Conservation (phyloP, 106 monocot genomes). For the Platanthera guangdongensis region DNA sequence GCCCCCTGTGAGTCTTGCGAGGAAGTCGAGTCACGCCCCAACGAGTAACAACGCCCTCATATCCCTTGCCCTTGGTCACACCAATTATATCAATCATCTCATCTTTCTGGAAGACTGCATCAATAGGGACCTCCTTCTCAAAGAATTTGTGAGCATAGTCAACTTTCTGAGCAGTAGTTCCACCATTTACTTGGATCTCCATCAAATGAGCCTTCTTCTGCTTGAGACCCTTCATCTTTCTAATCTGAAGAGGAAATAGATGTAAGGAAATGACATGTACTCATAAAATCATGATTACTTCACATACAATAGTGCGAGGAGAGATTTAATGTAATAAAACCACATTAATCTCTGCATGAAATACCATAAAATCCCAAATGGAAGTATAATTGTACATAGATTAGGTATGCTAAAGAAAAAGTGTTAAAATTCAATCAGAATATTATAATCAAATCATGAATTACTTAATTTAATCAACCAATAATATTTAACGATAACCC, state of each 20-base stretch:
- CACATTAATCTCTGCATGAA: neutral
- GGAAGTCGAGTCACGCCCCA: constrained; percentile 70
- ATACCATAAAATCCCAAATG: no score
- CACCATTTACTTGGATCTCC: constrained; percentile 63
- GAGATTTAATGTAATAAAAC: no score
- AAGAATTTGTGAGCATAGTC: constrained; percentile 58
- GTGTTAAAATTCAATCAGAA: no score
- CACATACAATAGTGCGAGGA: neutral
- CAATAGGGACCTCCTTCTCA: constrained; percentile 48
- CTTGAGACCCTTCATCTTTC: constrained; percentile 55
- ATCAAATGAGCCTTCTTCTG: constrained; percentile 68
- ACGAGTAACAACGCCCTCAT: constrained; percentile 64
- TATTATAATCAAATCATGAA: neutral
- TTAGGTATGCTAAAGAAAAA: no score
- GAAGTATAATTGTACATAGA: no score
- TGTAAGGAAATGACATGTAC: neutral
- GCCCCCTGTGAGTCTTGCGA: constrained; percentile 55
- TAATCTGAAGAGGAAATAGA: constrained; percentile 16
- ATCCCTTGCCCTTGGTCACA: constrained; percentile 62
- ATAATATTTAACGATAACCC: neutral
- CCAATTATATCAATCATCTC: constrained; percentile 66
- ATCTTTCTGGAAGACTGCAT: constrained; percentile 59
- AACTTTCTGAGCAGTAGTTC: constrained; percentile 40
- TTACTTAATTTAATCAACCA: neutral
- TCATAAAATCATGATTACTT: neutral